Base-by-base conservation (phyloP, 305 asterid species). In the Petunia hybrid region DNA sequence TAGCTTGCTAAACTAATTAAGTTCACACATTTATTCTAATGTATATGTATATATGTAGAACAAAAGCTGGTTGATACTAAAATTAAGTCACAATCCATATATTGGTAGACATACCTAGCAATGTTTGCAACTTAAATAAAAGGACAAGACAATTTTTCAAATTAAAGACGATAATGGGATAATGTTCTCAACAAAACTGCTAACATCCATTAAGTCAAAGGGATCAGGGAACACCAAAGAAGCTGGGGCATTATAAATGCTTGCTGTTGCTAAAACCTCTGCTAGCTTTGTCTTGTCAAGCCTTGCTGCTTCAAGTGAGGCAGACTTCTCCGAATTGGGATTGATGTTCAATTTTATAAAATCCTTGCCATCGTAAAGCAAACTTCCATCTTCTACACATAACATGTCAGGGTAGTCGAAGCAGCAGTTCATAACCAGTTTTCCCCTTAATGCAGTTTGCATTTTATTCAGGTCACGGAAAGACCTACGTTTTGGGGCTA, bases 391-490 rank as follows among this genome's bases (percentile, higher is more conserved):
- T 66, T 4, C 36, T n/a, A n/a, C n/a, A n/a, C n/a, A n/a, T n/a
- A n/a, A 13, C 5, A 2, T 3, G 35, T 3, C 35, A 12, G 6
- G 2, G 31, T 22, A 22, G 31, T 0, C 6, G 1, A 45, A 48
- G 56, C 8, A 3, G 13, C 53, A 40, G 6, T 3, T 22, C 9
- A 3, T 8, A 67, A 67, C 53, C 53, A 67, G 53, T 67, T 67
- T 66, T n/a, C 74, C 53, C 53, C 6, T 4, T 67, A 67, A n/a
- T 67, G 74, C 53, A 67, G 53, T 67, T 67, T 67, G 74, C 74
- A 67, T 67, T 22, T 40, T 1, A 40, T 66, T 3, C 36, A 66
- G 10, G 4, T 8, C 56, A 48, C 4, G 14, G 3, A 13, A 22
- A 22, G 31, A 22, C 31, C 7, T 5, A 16, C 3, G 9, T 13